Evolutionary conservation across 1,284 basidiomycete genomes (phyloP).

Genomic region (Athelia sp.): DNA sequence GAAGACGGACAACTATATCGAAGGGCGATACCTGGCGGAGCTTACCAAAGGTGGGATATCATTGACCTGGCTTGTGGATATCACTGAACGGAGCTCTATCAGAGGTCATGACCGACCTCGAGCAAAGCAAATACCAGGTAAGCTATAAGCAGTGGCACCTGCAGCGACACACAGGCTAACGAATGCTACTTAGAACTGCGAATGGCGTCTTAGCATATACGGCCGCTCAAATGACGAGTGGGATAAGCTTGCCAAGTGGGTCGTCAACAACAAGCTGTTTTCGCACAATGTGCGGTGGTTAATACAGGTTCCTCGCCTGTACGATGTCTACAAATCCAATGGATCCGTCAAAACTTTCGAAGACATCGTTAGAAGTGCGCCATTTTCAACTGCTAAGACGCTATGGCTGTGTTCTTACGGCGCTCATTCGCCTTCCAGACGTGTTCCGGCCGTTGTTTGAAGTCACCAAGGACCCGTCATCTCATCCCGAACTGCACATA

Average conservation of each 20-base stretch:
- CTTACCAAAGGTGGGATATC: constrained; percentile 76
- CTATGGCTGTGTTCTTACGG: neutral
- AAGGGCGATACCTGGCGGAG: constrained; percentile 93
- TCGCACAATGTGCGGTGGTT: constrained; percentile 99
- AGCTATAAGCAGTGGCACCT: constrained; percentile 47
- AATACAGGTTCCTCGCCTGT: constrained; percentile 93
- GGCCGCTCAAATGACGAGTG: constrained; percentile 81
- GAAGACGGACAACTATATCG: constrained; percentile 94
- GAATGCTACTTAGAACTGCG: constrained; percentile 72
- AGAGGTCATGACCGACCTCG: constrained; percentile 96
- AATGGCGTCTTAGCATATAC: constrained; percentile 97
- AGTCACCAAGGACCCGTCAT: constrained; percentile 87
- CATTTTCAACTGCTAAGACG: constrained; percentile 22
- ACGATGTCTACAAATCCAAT: constrained; percentile 93
- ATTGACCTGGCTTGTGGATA: constrained; percentile 19
- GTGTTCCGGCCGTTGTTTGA: constrained; percentile 94
- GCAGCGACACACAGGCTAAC: constrained; percentile 24
- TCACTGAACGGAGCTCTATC: constrained; percentile 6
- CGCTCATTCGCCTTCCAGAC: constrained; percentile 69
- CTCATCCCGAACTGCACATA: constrained; percentile 92
- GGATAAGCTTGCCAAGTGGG: constrained; percentile 98
- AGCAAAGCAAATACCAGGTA: constrained; percentile 98
- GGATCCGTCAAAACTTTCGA: constrained; percentile 87
- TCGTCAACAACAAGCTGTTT: constrained; percentile 88
- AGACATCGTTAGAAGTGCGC: constrained; percentile 85